Evolutionary conservation across 192 early-diverging fungal genomes (phyloP).

Genomic region (Entomortierella beljakovae): DNA sequence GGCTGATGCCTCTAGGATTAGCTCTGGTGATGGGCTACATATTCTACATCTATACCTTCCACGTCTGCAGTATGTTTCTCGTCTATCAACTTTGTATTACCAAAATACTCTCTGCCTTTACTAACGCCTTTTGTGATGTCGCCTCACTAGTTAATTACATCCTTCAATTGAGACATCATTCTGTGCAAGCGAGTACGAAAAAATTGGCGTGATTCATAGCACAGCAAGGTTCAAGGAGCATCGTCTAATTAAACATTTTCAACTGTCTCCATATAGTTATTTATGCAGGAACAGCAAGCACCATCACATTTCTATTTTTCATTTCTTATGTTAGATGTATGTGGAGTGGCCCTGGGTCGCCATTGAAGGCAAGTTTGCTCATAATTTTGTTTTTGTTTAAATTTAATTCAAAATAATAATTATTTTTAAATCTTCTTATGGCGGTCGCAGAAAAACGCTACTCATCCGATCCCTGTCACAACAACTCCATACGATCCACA

Average conservation of each 20-base stretch:
- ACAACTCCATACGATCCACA: constrained; percentile 40
- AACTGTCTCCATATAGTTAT: constrained; percentile 18
- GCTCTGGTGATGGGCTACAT: constrained; percentile 31
- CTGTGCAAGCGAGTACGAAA: constrained; percentile 33
- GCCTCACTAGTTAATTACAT: constrained; percentile 36
- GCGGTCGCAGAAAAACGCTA: constrained; percentile 12
- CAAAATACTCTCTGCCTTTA: too few species aligned
- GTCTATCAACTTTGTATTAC: too few species aligned
- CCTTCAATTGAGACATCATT: constrained; percentile 5
- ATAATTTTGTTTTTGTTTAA: background rate
- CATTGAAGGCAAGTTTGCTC: constrained; percentile 49
- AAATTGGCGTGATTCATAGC: too few species aligned
- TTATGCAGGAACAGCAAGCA: constrained; percentile 49
- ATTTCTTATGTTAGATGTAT: constrained; percentile 59
- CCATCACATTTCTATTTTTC: constrained; percentile 49
- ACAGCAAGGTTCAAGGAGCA: background rate
- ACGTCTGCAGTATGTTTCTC: constrained; percentile 33
- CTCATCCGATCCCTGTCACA: constrained; percentile 19
- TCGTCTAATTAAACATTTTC: too few species aligned
- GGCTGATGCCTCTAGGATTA: constrained; percentile 23
- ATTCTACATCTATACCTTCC: constrained; percentile 40
- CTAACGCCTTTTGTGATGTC: too few species aligned
- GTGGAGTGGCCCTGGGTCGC: constrained; percentile 54
- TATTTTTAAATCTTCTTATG: background rate
- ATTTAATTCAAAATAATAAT: background rate